Base-by-base conservation (phyloP, 257 asterid genomes). In the Cordia subcordata region DNA sequence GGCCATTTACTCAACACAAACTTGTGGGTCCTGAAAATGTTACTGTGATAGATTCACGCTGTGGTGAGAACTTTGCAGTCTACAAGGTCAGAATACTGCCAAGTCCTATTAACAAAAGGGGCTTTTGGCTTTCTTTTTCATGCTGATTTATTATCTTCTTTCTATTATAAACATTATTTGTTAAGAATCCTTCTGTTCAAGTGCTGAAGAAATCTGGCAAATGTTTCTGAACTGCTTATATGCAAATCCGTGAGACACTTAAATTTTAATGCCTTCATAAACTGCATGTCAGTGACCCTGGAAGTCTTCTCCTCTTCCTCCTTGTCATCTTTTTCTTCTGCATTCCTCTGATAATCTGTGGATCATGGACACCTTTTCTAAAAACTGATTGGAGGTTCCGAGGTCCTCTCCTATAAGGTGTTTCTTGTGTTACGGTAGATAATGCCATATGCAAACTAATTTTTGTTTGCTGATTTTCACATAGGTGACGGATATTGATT, bases 1-100 rank as follows among this genome's bases (percentile, higher is more conserved):
- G 99, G 99, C 99, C 99, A 46, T 93, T 93, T 80, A 93, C 99
- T 68, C 99, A 93, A 72, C 99, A 93, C 76, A 85, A 75, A 59
- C 81, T 87, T 64, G 94, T 93, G 55, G 77, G 94, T 37, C 80
- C 81, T 72, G 92, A 80, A 73, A 83, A 82, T 55, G 87, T 89
- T 54, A 89, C 91, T n/a, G 86, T 86, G 35, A 93, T 93, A 68
- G 99, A 93, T 77, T 93, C 97, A 27, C 97, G 99, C 54, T 85
- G 95, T 54, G 99, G 99, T 58, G 99, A 89, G 79, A 89, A 83
- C 75, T 89, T 93, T 53, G 76, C 96, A 13, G 87, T 93, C 65
- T 81, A 76, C 70, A 81, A 85, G 97, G 97, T 93, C 67, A 32
- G 74, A 39, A 33, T 23, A 49, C 35, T 50, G 59, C 57, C 33